Evolutionary conservation across 2,329 filamentous ascomycete genomes (phyloP).

Genomic region (Talaromyces islandicus): DNA sequence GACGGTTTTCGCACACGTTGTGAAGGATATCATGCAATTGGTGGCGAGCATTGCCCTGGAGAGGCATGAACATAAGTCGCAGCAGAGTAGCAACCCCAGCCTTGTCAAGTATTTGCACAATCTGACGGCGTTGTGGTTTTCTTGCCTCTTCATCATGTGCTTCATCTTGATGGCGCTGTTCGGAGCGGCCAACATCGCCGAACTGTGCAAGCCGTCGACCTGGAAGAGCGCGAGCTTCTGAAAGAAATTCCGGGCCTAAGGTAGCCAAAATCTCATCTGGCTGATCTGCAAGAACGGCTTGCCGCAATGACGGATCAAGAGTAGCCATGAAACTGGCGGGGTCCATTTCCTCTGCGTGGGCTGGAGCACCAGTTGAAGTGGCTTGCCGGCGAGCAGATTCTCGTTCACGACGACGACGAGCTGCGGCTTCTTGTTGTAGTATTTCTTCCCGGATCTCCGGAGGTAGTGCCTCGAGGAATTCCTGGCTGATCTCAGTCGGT

Average conservation of each 20-base stretch:
- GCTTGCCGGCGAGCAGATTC: conserved; percentile 70
- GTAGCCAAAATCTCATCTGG: conserved; percentile 80
- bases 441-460: conserved; percentile 86
- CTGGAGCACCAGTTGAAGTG: conserved; percentile 41
- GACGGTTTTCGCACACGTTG: conserved; percentile 92
- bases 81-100: conserved; percentile 90
- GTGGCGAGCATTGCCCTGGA: conserved; percentile 77
- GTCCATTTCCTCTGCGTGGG: conserved; percentile 77
- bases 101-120: conserved; percentile 96
- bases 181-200: conserved; percentile 35
- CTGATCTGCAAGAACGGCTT: conserved; percentile 85
- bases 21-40: conserved; percentile 82
- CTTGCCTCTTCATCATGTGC: conserved; percentile 43
- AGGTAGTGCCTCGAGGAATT: conserved; percentile 89
- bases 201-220: conserved; percentile 52
- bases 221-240: conserved; percentile 72
- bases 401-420: conserved; percentile 80
- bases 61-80: conserved; percentile 96
- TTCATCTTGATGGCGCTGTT: conserved; percentile 31
- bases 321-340: conserved; percentile 87
- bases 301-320: conserved; percentile 74
- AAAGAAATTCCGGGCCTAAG: conserved; percentile 77
- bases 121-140: conserved; percentile 69
- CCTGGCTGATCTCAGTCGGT: conserved; percentile 64
- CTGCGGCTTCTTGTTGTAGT: conserved; percentile 80